These are phyloP conservation scores for Helichrysum umbraculigerum DNA, from an alignment of 129 eudicot species.

Conservation along the genomic window DNA sequence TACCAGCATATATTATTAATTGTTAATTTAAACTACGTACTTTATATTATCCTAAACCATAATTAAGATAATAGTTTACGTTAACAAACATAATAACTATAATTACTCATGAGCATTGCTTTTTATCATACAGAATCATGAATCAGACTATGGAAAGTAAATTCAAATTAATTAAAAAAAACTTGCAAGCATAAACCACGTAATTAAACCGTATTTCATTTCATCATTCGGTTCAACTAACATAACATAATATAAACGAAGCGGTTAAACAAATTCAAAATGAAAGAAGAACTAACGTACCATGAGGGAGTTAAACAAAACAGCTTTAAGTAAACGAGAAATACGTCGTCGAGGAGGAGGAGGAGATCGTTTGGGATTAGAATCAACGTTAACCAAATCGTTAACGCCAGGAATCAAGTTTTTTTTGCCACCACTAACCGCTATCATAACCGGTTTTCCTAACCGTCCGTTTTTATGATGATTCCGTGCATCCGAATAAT, in stretches of 20 bases:
- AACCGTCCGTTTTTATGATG: background rate
- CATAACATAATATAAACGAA: background rate
- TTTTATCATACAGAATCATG: background rate
- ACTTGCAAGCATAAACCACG: background rate
- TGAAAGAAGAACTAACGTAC: constrained; percentile 24
- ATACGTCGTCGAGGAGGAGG: constrained; percentile 33
- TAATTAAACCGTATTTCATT: too few species aligned
- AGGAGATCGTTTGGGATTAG: background rate
- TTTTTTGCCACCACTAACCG: background rate
- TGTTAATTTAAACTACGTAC: too few species aligned
- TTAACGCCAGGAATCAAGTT: background rate
- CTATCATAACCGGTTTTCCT: constrained; percentile 13
- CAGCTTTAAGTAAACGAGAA: constrained; percentile 39
- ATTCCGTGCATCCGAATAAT: too few species aligned
- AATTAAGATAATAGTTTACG: too few species aligned
- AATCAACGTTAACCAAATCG: background rate
- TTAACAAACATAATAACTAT: too few species aligned
- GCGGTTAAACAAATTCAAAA: background rate
- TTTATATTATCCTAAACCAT: too few species aligned
- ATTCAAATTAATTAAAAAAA: background rate
- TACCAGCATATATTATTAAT: too few species aligned
- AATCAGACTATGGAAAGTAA: background rate
- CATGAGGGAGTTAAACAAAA: constrained; percentile 36
- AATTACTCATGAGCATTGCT: too few species aligned
- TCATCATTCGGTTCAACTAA: too few species aligned